Evolutionary conservation across 331 rosid species (phyloP).

Genomic region (Quercus phellos): DNA sequence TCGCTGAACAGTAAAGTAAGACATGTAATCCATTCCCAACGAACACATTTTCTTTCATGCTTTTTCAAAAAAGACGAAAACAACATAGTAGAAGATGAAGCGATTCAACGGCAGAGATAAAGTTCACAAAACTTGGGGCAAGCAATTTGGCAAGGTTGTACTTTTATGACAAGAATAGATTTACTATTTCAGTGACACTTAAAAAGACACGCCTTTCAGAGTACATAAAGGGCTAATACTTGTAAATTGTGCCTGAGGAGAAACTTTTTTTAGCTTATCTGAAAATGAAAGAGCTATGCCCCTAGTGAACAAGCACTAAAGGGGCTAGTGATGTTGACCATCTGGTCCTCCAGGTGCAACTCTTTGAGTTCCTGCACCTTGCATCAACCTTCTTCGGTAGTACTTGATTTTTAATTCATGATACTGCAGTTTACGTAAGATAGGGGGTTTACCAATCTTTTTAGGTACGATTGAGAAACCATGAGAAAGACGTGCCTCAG

Average conservation of each 20-base stretch:
- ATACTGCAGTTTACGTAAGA: not conserved
- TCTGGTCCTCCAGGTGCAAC: constrained; percentile 33
- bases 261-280: no score
- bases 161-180: not conserved
- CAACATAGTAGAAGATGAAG: no score
- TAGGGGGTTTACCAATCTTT: not conserved
- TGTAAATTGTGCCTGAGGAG: no score
- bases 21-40: no score
- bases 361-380: not conserved
- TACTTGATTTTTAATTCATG: not conserved
- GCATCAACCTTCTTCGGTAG: constrained; percentile 6
- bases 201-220: constrained; percentile 4
- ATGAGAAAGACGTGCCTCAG: constrained; percentile 4
- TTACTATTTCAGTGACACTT: constrained; percentile 25
- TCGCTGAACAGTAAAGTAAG: no score
- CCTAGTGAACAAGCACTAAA: no score
- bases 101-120: no score
- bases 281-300: no score
- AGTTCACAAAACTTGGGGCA: not conserved
- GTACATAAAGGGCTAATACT: no score
- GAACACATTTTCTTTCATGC: no score
- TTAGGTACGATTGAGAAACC: constrained; percentile 1
- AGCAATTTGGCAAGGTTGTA: no score
- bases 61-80: no score
- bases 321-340: constrained; percentile 30